Conservation (phyloP, 2,329 filamentous ascomycete genomes). For the Epichloe sibirici region DNA sequence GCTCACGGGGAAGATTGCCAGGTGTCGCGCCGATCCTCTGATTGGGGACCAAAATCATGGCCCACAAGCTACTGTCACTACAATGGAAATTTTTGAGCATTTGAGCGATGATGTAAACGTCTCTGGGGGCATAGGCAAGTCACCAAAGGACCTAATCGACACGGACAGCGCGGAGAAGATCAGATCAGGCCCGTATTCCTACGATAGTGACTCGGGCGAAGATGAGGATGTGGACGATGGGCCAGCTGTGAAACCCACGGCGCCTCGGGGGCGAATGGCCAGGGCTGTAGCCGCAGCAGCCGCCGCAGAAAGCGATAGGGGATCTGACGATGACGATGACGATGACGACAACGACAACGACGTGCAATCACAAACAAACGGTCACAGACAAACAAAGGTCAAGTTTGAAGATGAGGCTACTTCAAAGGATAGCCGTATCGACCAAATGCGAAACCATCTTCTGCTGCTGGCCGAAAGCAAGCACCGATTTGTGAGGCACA, state of each 20-base stretch:
- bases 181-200: slow-evolving; percentile 21
- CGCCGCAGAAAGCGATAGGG: slow-evolving; percentile 13
- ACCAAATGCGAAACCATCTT: slow-evolving; percentile 61
- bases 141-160: slow-evolving; percentile 33
- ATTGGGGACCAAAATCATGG: slow-evolving; percentile 20
- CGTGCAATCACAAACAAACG: slow-evolving; percentile 20
- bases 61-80: slow-evolving; percentile 32
- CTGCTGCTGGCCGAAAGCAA: slow-evolving; percentile 58
- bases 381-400: slow-evolving; percentile 29
- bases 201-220: slow-evolving; percentile 22
- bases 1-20: slow-evolving; percentile 54
- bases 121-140: slow-evolving; percentile 44
- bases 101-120: slow-evolving; percentile 41
- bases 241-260: background rate
- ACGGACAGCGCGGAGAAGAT: slow-evolving; percentile 37
- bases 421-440: slow-evolving; percentile 33
- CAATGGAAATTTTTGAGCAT: slow-evolving; percentile 42
- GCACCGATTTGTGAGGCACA: slow-evolving; percentile 55
- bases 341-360: slow-evolving; percentile 5
- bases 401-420: slow-evolving; percentile 38
- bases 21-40: slow-evolving; percentile 49
- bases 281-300: slow-evolving; percentile 3
- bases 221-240: slow-evolving; percentile 20
- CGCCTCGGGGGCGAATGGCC: slow-evolving; percentile 6
- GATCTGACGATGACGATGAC: slow-evolving; percentile 18